A percentile compares a stretch with the other conserved stretches of the same genome.
phyloP scores from a whole-genome alignment of 2,329 filamentous ascomycete genomes.

The Xylaria sp. region DNA sequence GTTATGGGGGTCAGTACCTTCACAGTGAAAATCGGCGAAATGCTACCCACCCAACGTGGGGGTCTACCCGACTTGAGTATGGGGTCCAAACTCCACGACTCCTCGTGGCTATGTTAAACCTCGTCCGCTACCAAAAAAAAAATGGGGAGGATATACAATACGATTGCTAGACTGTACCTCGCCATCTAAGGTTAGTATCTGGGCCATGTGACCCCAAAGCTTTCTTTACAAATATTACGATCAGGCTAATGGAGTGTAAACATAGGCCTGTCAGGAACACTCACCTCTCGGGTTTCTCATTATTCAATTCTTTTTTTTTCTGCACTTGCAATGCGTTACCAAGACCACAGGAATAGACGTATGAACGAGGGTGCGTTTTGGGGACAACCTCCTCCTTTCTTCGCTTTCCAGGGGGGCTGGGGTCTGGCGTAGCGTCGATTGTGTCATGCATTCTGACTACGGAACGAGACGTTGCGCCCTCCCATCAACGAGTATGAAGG shows the following conservation, averaged over 20 bases:
- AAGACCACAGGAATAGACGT: not conserved
- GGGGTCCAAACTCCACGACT: conserved; percentile 10
- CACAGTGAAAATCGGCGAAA: conserved; percentile 20
- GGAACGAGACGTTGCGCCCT: conserved; percentile 26
- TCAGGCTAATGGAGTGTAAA: conserved; percentile 2
- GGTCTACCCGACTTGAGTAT: conserved; percentile 6
- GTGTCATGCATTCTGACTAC: conserved; percentile 15
- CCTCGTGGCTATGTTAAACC: conserved; percentile 12
- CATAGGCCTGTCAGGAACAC: not conserved
- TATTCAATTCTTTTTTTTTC: not conserved
- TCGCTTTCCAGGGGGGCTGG: not conserved
- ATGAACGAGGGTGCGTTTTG: not conserved
- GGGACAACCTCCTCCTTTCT: not conserved
- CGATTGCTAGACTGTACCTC: conserved; percentile 8
- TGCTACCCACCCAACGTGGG: conserved; percentile 19
- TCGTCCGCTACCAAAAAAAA: not conserved
- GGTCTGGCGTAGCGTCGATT: not conserved
- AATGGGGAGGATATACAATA: conserved; percentile 17
- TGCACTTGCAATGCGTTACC: not conserved
- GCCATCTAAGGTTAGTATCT: conserved; percentile 1
- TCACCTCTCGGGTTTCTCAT: not conserved
- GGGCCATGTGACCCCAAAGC: conserved; percentile 9
- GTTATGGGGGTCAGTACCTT: conserved; percentile 18
- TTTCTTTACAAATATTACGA: conserved; percentile 1
- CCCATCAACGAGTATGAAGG: conserved; percentile 12